These are phyloP conservation scores for Cryphonectria japonica DNA, from an alignment of 2,329 filamentous ascomycete species.

Conservation along the genomic window DNA sequence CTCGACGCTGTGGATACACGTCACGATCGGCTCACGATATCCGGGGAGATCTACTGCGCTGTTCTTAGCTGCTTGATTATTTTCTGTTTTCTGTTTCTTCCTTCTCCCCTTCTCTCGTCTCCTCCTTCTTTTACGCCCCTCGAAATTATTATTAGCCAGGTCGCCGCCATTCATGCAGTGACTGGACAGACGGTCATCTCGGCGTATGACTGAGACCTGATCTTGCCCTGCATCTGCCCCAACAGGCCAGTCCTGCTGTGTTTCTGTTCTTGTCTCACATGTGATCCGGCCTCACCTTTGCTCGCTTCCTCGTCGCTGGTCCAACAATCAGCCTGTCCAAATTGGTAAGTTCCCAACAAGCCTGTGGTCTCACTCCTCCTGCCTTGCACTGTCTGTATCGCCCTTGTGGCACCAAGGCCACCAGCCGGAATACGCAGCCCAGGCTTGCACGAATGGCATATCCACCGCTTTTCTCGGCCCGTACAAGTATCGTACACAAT, in stretches of 20 bases:
- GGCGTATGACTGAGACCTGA: conserved; percentile 8
- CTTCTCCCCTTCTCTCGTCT: neutral
- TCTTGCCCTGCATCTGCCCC: neutral
- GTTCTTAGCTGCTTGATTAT: neutral
- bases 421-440: neutral
- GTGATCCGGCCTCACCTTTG: conserved; percentile 7
- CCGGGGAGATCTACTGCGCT: conserved; percentile 4
- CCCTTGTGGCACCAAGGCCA: neutral
- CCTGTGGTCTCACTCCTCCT: conserved; percentile 1
- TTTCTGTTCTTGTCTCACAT: conserved; percentile 12
- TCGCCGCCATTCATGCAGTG: neutral
- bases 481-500: neutral
- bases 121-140: neutral
- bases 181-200: neutral
- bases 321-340: neutral
- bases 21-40: conserved; percentile 1
- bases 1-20: neutral
- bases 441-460: neutral
- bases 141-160: neutral
- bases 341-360: conserved; percentile 6
- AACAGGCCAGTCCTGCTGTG: conserved; percentile 9
- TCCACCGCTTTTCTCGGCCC: neutral
- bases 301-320: conserved; percentile 7
- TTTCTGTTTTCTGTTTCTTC: neutral
- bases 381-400: neutral